Base-by-base conservation (phyloP, 2,329 filamentous ascomycete species). In the Sphaerostilbella broomeana region DNA sequence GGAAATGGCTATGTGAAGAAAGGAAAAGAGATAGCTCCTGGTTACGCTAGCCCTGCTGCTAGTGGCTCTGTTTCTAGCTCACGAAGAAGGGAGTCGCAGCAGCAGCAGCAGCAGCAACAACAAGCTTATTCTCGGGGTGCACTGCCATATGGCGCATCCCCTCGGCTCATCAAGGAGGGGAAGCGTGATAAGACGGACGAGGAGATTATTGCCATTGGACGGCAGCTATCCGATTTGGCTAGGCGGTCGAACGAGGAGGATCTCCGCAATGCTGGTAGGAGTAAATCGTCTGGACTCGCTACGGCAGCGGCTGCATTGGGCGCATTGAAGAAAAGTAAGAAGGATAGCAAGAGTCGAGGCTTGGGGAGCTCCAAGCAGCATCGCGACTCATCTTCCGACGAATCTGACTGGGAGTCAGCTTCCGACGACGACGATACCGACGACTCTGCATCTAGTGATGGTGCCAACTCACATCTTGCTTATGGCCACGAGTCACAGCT, bases 401-500 rank as follows among this genome's bases (percentile, higher is more conserved):
- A 76, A 28, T 65, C 65, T 2, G 73, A 75, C 40, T 78, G 73
- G 73, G 74, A 77, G 54, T 74, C 72, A 31, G 70, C 72, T 18
- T 73, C 70, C 5, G 70, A 72, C 10, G 65, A 65, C 32, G 69
- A 71, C 32, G 28, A 18, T 26, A 18, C 31, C 12, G 32, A 31
- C 27, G 36, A 24, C 13, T 41, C 60, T 39, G 63, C 63, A 21
- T 60, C 59, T 11, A 60, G 52, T 35, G 59, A 61, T 28, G 54
- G 38, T 19, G 67, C 61, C 36, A 59, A 61, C 21, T 70, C 67
- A 32, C 60, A 60, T 17, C 63, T 62, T 37, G 61, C 60, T 2
- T 64, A 63, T 38, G 61, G 61, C 5, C 49, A 19, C 24, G 13
- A 20, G 8, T 35, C 33, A 13, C 13, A 16, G 11, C 37, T 51